phyloP scores from a whole-genome alignment of 768 basidiomycete genomes.

The Russula abietina region DNA sequence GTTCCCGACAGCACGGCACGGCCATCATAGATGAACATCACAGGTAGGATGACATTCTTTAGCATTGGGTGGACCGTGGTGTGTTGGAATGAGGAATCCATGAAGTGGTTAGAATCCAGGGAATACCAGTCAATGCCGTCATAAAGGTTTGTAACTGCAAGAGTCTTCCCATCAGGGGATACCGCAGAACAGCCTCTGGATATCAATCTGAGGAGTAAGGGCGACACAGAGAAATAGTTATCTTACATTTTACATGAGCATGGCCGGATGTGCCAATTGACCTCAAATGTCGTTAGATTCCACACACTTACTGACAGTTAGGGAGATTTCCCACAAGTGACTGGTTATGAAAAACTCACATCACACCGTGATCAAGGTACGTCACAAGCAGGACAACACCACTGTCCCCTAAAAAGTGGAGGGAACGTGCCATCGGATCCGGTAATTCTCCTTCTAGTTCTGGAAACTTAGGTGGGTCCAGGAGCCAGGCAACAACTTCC shows the following conservation, averaged over 20 bases:
- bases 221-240: not conserved
- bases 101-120: not conserved
- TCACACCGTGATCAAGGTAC: conserved; percentile 5
- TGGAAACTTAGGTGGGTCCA: not conserved
- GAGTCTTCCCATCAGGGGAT: not conserved
- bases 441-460: conserved; percentile 4
- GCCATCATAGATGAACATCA: not conserved
- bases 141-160: not conserved
- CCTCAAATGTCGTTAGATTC: not conserved
- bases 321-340: not conserved
- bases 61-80: not conserved
- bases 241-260: conserved; percentile 3
- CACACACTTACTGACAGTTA: not conserved
- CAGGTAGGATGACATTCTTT: not conserved
- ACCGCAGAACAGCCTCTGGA: too few species aligned
- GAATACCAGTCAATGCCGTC: conserved; percentile 5
- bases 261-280: not conserved
- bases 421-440: conserved; percentile 1
- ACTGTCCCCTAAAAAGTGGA: not conserved
- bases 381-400: not conserved
- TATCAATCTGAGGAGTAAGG: too few species aligned
- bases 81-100: not conserved
- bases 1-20: not conserved
- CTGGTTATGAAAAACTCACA: not conserved
- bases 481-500: not conserved